Percentiles rank a stretch among this genome's conserved stretches.
phyloP scores from a whole-genome alignment of 345 rosid species.

The Trapa bicornis region DNA sequence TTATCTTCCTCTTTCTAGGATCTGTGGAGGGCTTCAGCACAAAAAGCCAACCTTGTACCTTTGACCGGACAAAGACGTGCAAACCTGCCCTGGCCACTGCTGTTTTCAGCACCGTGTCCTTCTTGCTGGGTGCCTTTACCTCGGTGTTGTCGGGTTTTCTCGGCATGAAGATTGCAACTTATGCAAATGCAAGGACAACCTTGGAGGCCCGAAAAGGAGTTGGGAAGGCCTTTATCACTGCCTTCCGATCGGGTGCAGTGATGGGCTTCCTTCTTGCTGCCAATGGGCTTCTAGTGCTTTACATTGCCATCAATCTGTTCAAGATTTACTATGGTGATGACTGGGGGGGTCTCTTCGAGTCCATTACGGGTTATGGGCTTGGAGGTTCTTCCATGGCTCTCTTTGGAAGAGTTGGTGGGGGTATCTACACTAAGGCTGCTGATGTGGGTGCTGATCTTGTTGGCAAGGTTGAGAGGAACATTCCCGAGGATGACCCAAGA shows the following conservation, averaged over 20 bases:
- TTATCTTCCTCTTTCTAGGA: slow-evolving; percentile 55
- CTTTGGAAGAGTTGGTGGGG: slow-evolving; percentile 72
- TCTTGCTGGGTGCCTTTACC: slow-evolving; percentile 66
- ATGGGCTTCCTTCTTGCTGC: slow-evolving; percentile 84
- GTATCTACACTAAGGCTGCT: slow-evolving; percentile 77
- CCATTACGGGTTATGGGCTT: slow-evolving; percentile 81
- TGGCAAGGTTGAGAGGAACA: slow-evolving; percentile 69
- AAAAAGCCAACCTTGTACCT: slow-evolving; percentile 53
- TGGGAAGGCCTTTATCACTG: slow-evolving; percentile 65
- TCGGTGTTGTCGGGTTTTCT: slow-evolving; percentile 80
- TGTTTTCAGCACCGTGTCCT: slow-evolving; percentile 62
- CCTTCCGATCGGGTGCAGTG: slow-evolving; percentile 71
- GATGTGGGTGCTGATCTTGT: slow-evolving; percentile 91
- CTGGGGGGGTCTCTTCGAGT: slow-evolving; percentile 70
- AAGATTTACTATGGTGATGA: slow-evolving; percentile 68
- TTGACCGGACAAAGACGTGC: slow-evolving; percentile 38
- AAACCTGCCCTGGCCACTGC: slow-evolving; percentile 86
- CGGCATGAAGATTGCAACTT: slow-evolving; percentile 94
- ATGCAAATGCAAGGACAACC: slow-evolving; percentile 84
- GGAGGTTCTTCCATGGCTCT: slow-evolving; percentile 85
- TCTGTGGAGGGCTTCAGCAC: slow-evolving; percentile 66
- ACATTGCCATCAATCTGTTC: slow-evolving; percentile 52
- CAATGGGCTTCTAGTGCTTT: slow-evolving; percentile 67
- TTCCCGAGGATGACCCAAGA: slow-evolving; percentile 77
- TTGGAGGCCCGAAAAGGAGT: slow-evolving; percentile 84